Conservation (phyloP, 2,329 filamentous ascomycete species). For the Fusarium concolor region DNA sequence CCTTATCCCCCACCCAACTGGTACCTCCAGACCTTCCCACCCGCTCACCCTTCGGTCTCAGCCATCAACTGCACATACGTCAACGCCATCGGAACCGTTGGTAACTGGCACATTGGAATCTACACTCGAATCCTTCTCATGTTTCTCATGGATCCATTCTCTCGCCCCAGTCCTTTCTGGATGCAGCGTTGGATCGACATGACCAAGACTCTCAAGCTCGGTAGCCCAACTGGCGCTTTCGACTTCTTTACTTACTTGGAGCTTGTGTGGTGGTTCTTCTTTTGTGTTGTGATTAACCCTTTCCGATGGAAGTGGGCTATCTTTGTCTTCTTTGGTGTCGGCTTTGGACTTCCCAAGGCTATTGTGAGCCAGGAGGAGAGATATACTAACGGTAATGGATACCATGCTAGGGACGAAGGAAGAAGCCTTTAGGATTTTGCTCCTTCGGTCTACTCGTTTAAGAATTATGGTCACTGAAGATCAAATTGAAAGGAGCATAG, state of each 20-base stretch:
- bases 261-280: slow-evolving; percentile 86
- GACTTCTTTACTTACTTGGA: slow-evolving; percentile 93
- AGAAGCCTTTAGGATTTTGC: slow-evolving; percentile 18
- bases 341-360: slow-evolving; percentile 71
- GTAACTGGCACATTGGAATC: slow-evolving; percentile 91
- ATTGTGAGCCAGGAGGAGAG: slow-evolving; percentile 75
- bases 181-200: slow-evolving; percentile 92
- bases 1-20: slow-evolving; percentile 85
- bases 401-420: slow-evolving; percentile 31
- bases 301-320: slow-evolving; percentile 92
- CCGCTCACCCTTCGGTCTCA: slow-evolving; percentile 76
- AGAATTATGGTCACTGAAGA: neutral
- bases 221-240: slow-evolving; percentile 79
- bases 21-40: slow-evolving; percentile 90
- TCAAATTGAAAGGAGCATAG: too few relatives aligned
- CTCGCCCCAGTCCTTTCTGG: slow-evolving; percentile 76
- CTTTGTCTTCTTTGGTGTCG: slow-evolving; percentile 84
- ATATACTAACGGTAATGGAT: slow-evolving; percentile 51
- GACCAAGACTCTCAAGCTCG: slow-evolving; percentile 76
- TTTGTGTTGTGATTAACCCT: slow-evolving; percentile 82
- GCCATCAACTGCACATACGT: slow-evolving; percentile 85
- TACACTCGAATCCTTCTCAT: slow-evolving; percentile 88
- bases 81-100: slow-evolving; percentile 82
- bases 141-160: slow-evolving; percentile 84
- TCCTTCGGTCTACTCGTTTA: rapidly evolving